Evolutionary conservation across 2,329 filamentous ascomycete genomes (phyloP).

Genomic region (Colletotrichum coccodes): DNA sequence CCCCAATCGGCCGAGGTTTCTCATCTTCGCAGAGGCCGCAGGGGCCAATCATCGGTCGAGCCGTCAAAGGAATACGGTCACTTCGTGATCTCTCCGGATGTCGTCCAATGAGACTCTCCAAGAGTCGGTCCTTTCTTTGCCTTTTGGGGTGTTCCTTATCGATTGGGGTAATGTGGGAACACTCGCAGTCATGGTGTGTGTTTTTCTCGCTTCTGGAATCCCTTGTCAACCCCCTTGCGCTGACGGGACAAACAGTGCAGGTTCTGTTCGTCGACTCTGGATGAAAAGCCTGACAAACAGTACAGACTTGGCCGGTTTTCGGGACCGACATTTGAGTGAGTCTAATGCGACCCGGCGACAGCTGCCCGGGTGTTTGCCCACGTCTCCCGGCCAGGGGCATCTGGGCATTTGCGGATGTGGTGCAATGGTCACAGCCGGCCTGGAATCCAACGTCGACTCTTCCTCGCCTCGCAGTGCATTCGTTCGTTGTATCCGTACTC

Average conservation of each 20-base stretch:
- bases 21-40: neutral
- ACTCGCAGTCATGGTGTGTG: neutral
- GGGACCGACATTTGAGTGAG: neutral
- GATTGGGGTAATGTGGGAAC: constrained; percentile 18
- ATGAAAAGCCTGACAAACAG: neutral
- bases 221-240: no score
- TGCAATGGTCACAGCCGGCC: neutral
- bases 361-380: neutral
- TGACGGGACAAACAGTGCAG: neutral
- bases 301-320: neutral
- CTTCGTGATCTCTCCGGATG: neutral
- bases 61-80: neutral
- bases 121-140: neutral
- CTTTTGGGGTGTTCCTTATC: neutral
- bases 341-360: no score
- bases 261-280: neutral
- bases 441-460: neutral
- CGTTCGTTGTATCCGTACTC: no score
- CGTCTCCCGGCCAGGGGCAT: neutral
- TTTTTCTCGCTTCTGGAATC: neutral
- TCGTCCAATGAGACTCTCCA: neutral
- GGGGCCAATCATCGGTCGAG: constrained; percentile 3
- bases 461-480: no score
- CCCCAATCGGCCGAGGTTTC: constrained; percentile 9
- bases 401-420: neutral